A percentile compares a stretch with the other conserved stretches of the same genome.
These are phyloP conservation scores for Clarireedia paspali DNA, from an alignment of 2,329 filamentous ascomycete genomes.

Conservation along the genomic window DNA sequence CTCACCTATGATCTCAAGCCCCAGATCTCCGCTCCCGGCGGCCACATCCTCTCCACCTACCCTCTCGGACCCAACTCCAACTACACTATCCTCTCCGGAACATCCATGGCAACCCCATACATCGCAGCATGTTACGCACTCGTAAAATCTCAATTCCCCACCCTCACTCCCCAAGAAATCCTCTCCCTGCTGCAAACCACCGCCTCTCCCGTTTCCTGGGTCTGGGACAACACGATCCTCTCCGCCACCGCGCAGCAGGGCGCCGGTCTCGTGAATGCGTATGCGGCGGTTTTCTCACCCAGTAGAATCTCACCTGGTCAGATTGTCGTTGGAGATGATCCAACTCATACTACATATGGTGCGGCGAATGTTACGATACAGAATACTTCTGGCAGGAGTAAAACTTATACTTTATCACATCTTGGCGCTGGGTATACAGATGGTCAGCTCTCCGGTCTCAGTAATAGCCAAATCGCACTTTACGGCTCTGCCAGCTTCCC, in stretches of 20 bases:
- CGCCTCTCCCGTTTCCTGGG: slow-evolving; percentile 23
- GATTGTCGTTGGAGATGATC: slow-evolving; percentile 16
- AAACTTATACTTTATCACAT: slow-evolving; percentile 22
- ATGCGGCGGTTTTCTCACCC: slow-evolving; percentile 25
- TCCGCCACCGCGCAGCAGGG: slow-evolving; percentile 30
- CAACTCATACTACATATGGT: slow-evolving; percentile 6
- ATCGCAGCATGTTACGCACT: slow-evolving; percentile 30
- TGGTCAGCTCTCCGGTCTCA: slow-evolving; percentile 10
- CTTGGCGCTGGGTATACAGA: slow-evolving; percentile 21
- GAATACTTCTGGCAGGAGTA: slow-evolving; percentile 16
- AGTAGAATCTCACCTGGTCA: slow-evolving; percentile 21
- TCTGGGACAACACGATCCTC: slow-evolving; percentile 24
- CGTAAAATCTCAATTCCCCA: slow-evolving; percentile 29
- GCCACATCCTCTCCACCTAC: slow-evolving; percentile 31
- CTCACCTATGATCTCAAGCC: slow-evolving; percentile 15
- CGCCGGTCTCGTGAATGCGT: slow-evolving; percentile 30
- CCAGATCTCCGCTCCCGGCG: slow-evolving; percentile 29
- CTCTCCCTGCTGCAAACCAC: slow-evolving; percentile 27
- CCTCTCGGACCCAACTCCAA: slow-evolving; percentile 26
- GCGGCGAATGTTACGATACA: slow-evolving; percentile 23
- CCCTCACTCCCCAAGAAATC: slow-evolving; percentile 25
- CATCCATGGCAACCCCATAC: slow-evolving; percentile 33
- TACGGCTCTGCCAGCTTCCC: slow-evolving; percentile 21
- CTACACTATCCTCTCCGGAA: slow-evolving; percentile 31
- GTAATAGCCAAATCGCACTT: slow-evolving; percentile 17